Evolutionary conservation across 2,329 filamentous ascomycete species (phyloP).

Genomic region (Cladosporium colombiae): DNA sequence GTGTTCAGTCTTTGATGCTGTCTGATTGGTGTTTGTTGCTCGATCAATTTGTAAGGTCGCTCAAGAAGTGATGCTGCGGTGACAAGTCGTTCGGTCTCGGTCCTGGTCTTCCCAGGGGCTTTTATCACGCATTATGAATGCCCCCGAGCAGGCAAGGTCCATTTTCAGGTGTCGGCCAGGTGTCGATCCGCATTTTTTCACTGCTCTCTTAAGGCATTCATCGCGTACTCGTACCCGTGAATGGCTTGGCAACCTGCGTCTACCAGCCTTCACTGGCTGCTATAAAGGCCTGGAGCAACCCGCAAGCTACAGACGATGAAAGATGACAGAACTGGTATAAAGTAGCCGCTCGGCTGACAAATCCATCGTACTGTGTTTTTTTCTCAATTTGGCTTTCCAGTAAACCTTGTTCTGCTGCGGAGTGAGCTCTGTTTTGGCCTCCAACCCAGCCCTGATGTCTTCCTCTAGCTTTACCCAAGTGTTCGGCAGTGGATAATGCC

Average conservation of each 20-base stretch:
- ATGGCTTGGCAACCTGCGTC: not conserved
- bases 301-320: not conserved
- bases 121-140: not conserved
- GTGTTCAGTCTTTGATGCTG: not conserved
- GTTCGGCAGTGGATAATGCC: no score
- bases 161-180: not conserved
- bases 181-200: not conserved
- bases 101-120: not conserved
- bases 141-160: not conserved
- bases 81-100: not conserved
- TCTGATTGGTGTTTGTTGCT: not conserved
- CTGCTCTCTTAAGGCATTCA: not conserved
- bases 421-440: no score
- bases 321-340: not conserved
- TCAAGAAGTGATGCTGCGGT: not conserved
- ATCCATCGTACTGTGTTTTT: not conserved
- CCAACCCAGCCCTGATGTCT: no score
- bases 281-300: not conserved
- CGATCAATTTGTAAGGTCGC: not conserved
- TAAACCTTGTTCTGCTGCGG: no score
- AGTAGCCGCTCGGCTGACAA: not conserved
- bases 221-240: not conserved
- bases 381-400: no score
- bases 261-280: not conserved
- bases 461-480: no score